phyloP scores from a whole-genome alignment of 371 early-diverging fungal genomes.

The Rhizomucor miehei region DNA sequence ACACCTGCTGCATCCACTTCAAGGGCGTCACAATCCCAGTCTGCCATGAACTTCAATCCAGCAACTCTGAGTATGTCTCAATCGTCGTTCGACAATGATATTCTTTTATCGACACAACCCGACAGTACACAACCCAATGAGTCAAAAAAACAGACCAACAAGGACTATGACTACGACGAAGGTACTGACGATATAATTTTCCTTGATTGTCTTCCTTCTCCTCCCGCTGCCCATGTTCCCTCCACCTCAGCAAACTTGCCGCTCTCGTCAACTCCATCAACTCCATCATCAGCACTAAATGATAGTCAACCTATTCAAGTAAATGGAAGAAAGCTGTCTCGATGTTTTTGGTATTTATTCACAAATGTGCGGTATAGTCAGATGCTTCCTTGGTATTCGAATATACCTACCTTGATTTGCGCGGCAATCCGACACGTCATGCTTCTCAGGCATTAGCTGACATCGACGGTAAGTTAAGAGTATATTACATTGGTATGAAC shows the following conservation, averaged over 20 bases:
- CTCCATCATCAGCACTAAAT: neutral
- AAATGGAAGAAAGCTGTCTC: too few relatives aligned
- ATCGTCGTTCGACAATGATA: too few relatives aligned
- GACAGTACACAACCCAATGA: too few relatives aligned
- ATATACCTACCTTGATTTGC: constrained; percentile 33
- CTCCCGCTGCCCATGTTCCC: neutral
- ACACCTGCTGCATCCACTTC: neutral
- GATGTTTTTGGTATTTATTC: too few relatives aligned
- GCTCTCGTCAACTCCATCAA: neutral
- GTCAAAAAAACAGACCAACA: too few relatives aligned
- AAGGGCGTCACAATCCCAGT: neutral
- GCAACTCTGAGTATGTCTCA: too few relatives aligned
- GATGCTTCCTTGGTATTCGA: neutral
- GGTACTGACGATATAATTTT: constrained; percentile 2
- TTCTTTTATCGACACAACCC: too few relatives aligned
- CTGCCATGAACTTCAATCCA: neutral
- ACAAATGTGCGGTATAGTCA: too few relatives aligned
- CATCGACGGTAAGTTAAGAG: constrained; percentile 20
- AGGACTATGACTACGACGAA: neutral
- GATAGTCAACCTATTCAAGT: too few relatives aligned
- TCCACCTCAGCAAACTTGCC: constrained; percentile 1
- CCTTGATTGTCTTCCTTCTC: neutral
- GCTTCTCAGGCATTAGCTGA: constrained; percentile 24
- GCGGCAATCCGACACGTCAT: constrained; percentile 17
- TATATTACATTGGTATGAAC: neutral